Evolutionary conservation across 352 stramenopile genomes (phyloP).

Genomic region (Thalassiosira allenii): DNA sequence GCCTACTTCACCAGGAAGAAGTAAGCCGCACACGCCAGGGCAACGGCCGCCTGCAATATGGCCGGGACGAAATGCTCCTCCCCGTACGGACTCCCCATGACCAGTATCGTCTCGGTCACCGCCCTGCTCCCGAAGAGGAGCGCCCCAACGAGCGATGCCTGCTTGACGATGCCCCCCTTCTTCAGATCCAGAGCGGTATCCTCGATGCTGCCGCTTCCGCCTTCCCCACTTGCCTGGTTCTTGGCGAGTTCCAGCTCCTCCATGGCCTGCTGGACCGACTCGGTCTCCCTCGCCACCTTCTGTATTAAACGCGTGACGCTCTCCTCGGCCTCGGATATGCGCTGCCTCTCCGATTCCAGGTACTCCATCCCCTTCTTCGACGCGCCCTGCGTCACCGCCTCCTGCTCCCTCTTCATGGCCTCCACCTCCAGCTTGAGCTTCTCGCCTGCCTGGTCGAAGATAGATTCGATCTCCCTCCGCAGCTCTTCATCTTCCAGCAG

Average conservation of each 20-base stretch:
- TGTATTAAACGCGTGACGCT: slow-evolving; percentile 54
- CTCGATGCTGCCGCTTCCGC: slow-evolving; percentile 27
- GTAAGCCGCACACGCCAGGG: slow-evolving; percentile 51
- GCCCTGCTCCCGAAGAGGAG: slow-evolving; percentile 57
- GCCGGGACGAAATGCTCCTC: slow-evolving; percentile 51
- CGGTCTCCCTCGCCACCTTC: slow-evolving; percentile 48
- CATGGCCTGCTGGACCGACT: slow-evolving; percentile 54
- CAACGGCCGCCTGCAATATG: slow-evolving; percentile 42
- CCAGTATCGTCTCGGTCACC: slow-evolving; percentile 51
- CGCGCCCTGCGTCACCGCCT: slow-evolving; percentile 39
- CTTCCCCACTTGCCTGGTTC: slow-evolving; percentile 28
- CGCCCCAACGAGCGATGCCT: slow-evolving; percentile 43
- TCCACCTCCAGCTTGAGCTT: slow-evolving; percentile 43
- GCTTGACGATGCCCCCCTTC: slow-evolving; percentile 54
- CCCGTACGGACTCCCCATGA: slow-evolving; percentile 52
- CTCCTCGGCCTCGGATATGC: slow-evolving; percentile 50
- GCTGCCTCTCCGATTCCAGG: slow-evolving; percentile 42
- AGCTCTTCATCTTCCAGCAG: slow-evolving; percentile 52
- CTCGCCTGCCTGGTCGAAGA: slow-evolving; percentile 56
- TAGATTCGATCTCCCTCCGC: slow-evolving; percentile 46
- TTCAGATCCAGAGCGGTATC: slow-evolving; percentile 51
- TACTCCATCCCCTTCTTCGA: slow-evolving; percentile 47
- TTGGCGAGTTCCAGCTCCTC: slow-evolving; percentile 54
- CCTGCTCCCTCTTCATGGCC: slow-evolving; percentile 54
- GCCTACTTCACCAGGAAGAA: slow-evolving; percentile 61